Base-by-base conservation (phyloP, 768 basidiomycete genomes). In the Boletus rubropictus region DNA sequence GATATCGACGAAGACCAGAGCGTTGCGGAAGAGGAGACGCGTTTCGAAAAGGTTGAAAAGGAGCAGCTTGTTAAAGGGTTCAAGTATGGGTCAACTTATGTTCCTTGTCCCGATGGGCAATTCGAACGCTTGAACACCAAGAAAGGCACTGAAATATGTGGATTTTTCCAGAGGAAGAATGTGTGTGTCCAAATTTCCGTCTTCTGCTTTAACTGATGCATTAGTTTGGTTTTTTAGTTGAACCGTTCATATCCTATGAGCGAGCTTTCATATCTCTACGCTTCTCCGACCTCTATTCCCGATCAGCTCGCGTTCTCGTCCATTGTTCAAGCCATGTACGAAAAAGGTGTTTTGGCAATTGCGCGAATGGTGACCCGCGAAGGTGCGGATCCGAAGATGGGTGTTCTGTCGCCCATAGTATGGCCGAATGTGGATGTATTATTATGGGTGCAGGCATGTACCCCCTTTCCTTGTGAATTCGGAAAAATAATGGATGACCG, bases 51-150 rank as follows among this genome's bases (percentile, higher is more conserved):
- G 50, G 78, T 89, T 6, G 83, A 88, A 61, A 86, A 85, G 65
- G 86, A 89, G 55, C 77, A 91, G 31, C 79, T 93, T 7, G 72
- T 89, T 20, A 70, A 75, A 53, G 91, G 89, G 2, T 94, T 87
- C 72, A 87, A 88, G 67, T 95, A 96, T 58, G 94, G 94, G 17
- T 77, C 89, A 2, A 86, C 88, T 1, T 93, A 90, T 65, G 86
- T 81, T 3, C 90, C 89, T 1, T 84, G 85, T 65, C 86, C 89
- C 2, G 89, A 90, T 42, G 89, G 82, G n/a, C 81, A 84, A 44
- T 95, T 92, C 56, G 78, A 79, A 25, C 77, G 72, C 51, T 69
- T 96, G 32, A 68, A 71, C n/a, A 88, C 91, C 1, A 76, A 70
- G 59, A 85, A 83, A 57, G 95, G 95, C 0, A 85, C 98, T 39